Percentiles rank a stretch among this genome's conserved stretches.
phyloP scores from a whole-genome alignment of 176 grass and related monocot species.

The Oryza australiensis region DNA sequence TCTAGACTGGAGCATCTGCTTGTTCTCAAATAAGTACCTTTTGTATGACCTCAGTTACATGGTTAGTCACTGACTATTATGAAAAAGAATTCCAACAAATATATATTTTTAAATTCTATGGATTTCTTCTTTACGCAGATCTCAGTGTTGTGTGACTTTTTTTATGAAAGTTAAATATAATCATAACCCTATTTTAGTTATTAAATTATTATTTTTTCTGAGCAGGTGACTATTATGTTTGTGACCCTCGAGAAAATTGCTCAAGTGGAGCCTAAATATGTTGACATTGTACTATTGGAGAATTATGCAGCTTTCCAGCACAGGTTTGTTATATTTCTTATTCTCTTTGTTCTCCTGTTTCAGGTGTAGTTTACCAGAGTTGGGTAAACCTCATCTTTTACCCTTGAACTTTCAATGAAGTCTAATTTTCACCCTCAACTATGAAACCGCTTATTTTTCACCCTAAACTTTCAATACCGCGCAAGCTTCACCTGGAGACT shows the following conservation, averaged over 20 bases:
- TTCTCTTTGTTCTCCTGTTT: not conserved
- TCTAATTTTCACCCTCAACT: too few relatives aligned
- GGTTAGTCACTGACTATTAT: not conserved
- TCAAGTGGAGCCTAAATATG: conserved; percentile 88
- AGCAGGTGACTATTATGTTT: conserved; percentile 92
- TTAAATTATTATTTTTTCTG: conserved; percentile 19
- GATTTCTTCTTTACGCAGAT: not conserved
- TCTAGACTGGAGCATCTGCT: not conserved
- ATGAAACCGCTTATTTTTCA: too few relatives aligned
- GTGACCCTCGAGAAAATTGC: conserved; percentile 87
- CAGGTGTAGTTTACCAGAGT: not conserved
- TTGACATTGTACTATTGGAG: conserved; percentile 87
- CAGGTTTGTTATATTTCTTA: conserved; percentile 39
- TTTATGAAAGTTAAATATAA: not conserved
- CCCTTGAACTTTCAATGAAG: too few relatives aligned
- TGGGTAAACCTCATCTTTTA: not conserved
- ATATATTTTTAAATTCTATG: not conserved
- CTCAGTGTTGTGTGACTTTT: not conserved
- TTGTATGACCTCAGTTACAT: not conserved
- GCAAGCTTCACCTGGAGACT: too few relatives aligned
- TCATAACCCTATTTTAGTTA: not conserved
- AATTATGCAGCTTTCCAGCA: conserved; percentile 98
- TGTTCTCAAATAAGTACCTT: not conserved
- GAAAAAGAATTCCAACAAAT: not conserved
- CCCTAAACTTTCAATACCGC: too few relatives aligned